Base-by-base conservation (phyloP, 2,329 filamentous ascomycete species). In the Geosmithia putterillii region DNA sequence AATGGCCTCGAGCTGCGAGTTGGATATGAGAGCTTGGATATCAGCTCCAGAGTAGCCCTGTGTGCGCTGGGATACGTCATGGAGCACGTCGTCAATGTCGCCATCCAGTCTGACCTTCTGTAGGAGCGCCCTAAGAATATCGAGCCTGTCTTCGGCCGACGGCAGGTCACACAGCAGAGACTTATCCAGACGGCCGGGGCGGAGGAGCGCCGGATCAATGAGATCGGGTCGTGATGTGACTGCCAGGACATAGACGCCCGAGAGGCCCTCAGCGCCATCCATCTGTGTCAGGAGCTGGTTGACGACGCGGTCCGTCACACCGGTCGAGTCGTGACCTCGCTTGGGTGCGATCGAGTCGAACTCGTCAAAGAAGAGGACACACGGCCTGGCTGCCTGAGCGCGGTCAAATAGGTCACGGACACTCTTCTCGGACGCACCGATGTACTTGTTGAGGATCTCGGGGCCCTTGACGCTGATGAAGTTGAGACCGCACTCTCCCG, bases 391-490 rank as follows among this genome's bases (percentile, higher is more conserved):
- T 3, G 92, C 90, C 56, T 83, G 81, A 0, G 92, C 92, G 37
- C 92, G 79, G 57, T 95, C 90, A 55, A 98, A 98, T 1, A 98
- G 71, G 59, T 98, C 92, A 37, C 94, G 81, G 7, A 98, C 89
- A 47, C 81, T 88, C 70, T 98, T 98, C 57, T 98, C 92, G 22
- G 86, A 94, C 1, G 92, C 92, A 56, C 92, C 92, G 46, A 98
- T 98, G 61, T 98, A 98, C 65, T 98, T 98, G 71, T 98, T 98
- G 44, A 98, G 67, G 46, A 98, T 96, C 61, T 98, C 94, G 0
- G 92, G 92, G 0, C 92, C 92, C 65, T 98, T 98, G 56, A 98
- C 92, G 36, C 83, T 89, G 62, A 98, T 98, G 63, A 98, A 98
- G 62, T 98, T 98, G 47, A 98, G 79, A 0, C 90, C 90, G 56